A percentile compares a stretch with the other conserved stretches of the same genome.
phyloP scores from a whole-genome alignment of 108 stramenopile genomes.

The Asterionellopsis glacialis region DNA sequence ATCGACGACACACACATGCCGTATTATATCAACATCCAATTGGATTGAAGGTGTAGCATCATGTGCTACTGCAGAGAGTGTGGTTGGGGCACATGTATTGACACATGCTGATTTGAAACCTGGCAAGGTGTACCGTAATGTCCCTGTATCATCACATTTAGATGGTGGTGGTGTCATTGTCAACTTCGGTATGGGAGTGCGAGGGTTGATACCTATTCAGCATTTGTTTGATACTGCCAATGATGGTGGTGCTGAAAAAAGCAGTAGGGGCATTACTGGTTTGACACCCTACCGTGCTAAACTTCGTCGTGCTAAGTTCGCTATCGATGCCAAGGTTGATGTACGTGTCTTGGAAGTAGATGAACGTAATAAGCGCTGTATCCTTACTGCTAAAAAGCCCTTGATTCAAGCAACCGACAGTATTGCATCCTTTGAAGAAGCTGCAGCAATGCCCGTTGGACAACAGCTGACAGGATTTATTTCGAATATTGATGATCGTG shows the following conservation, averaged over 20 bases:
- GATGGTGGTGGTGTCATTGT: slow-evolving; percentile 65
- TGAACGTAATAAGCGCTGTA: slow-evolving; percentile 46
- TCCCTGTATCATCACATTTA: slow-evolving; percentile 54
- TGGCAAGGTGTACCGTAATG: slow-evolving; percentile 63
- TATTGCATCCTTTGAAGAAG: slow-evolving; percentile 40
- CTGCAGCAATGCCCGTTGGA: slow-evolving; percentile 24
- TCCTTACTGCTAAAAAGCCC: slow-evolving; percentile 76
- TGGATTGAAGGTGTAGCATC: slow-evolving; percentile 74
- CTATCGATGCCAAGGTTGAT: slow-evolving; percentile 66
- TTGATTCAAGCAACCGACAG: slow-evolving; percentile 47
- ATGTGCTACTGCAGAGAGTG: slow-evolving; percentile 64
- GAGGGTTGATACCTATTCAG: slow-evolving; percentile 60
- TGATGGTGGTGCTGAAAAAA: slow-evolving; percentile 18
- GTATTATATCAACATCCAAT: slow-evolving; percentile 63
- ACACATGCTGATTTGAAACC: slow-evolving; percentile 67
- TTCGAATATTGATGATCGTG: slow-evolving; percentile 63
- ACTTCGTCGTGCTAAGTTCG: slow-evolving; percentile 61
- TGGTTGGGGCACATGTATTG: slow-evolving; percentile 76
- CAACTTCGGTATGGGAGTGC: slow-evolving; percentile 58
- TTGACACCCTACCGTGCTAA: slow-evolving; percentile 59
- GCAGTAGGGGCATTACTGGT: slow-evolving; percentile 13
- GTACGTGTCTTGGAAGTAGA: slow-evolving; percentile 73
- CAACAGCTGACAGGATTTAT: slow-evolving; percentile 63
- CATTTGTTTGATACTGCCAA: slow-evolving; percentile 55
- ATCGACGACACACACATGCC: slow-evolving; percentile 51